Conservation (phyloP, 176 grass and related monocot genomes). For the Miscanthus lutarioriparius region DNA sequence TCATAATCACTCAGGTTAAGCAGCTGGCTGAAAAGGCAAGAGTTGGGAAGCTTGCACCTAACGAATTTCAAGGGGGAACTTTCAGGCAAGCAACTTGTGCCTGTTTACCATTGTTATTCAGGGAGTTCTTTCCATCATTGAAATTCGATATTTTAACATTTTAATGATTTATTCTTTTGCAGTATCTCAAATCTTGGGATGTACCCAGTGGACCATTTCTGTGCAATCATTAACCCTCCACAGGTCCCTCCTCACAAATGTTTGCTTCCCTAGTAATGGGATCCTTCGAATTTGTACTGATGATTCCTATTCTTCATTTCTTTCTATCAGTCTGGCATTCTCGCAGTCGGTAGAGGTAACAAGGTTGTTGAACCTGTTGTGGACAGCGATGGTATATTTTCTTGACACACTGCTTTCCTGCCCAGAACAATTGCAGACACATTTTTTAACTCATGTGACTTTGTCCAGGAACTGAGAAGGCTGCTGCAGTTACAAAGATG, state of each 20-base stretch:
- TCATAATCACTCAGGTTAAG: constrained; percentile 64
- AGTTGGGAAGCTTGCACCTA: constrained; percentile 81
- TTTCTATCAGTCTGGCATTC: constrained; percentile 71
- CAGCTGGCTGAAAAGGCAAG: constrained; percentile 91
- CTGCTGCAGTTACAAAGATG: constrained; percentile 80
- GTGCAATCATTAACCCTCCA: constrained; percentile 98
- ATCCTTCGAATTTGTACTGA: constrained; percentile 20
- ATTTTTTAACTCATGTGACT: constrained; percentile 14
- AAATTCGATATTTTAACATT: constrained; percentile 29
- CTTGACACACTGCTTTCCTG: constrained; percentile 10
- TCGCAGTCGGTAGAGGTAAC: constrained; percentile 85
- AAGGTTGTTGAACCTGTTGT: constrained; percentile 82
- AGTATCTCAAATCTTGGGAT: constrained; percentile 99
- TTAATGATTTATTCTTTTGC: constrained; percentile 26
- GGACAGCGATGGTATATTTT: constrained; percentile 70
- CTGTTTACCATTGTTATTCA: constrained; percentile 14
- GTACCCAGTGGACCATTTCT: constrained; percentile 95
- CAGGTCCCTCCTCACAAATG: constrained; percentile 48
- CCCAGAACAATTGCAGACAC: constrained; percentile 18
- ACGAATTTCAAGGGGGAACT: constrained; percentile 84
- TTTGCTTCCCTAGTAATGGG: not conserved
- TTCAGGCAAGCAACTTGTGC: constrained; percentile 64
- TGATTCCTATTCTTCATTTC: constrained; percentile 19
- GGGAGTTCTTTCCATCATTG: constrained; percentile 12
- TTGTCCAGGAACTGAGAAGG: constrained; percentile 73